Percentiles rank a stretch among this genome's conserved stretches.
phyloP scores from a whole-genome alignment of 345 rosid genomes.

The Ceriops decandra region DNA sequence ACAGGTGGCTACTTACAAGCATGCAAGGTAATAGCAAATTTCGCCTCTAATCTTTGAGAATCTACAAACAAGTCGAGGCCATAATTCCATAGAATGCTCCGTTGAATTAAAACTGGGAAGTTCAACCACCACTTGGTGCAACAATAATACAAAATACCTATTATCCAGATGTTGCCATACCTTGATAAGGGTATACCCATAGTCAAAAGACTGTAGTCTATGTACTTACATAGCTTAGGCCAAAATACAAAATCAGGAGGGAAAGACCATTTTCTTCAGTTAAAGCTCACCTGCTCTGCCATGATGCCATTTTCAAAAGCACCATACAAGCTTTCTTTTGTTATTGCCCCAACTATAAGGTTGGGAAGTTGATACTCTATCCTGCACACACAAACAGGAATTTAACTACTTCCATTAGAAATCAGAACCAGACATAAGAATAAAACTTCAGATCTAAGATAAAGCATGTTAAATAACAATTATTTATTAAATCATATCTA shows the following conservation, averaged over 20 bases:
- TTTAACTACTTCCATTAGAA: slow-evolving; percentile 2
- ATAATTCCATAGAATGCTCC: too few species aligned
- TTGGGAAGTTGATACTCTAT: slow-evolving; percentile 94
- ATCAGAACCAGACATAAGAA: not conserved
- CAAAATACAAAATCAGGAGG: not conserved
- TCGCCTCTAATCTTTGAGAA: too few species aligned
- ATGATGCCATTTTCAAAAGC: slow-evolving; percentile 95
- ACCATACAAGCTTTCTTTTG: slow-evolving; percentile 80
- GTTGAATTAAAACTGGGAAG: too few species aligned
- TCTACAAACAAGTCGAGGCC: too few species aligned
- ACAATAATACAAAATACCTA: too few species aligned
- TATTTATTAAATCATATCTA: too few species aligned
- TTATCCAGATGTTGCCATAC: too few species aligned
- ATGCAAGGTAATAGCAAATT: too few species aligned
- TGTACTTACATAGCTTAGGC: not conserved
- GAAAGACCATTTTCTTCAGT: slow-evolving; percentile 8
- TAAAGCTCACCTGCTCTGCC: slow-evolving; percentile 60
- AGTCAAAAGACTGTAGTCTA: not conserved
- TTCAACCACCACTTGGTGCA: too few species aligned
- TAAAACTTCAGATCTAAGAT: not conserved
- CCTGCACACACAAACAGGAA: slow-evolving; percentile 44
- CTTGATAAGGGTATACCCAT: too few species aligned
- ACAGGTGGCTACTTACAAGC: not conserved
- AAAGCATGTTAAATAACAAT: not conserved
- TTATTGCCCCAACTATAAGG: slow-evolving; percentile 82